Evolutionary conservation across 1,139 yeast genomes (phyloP).

Genomic region (Pichia inconspicua): DNA sequence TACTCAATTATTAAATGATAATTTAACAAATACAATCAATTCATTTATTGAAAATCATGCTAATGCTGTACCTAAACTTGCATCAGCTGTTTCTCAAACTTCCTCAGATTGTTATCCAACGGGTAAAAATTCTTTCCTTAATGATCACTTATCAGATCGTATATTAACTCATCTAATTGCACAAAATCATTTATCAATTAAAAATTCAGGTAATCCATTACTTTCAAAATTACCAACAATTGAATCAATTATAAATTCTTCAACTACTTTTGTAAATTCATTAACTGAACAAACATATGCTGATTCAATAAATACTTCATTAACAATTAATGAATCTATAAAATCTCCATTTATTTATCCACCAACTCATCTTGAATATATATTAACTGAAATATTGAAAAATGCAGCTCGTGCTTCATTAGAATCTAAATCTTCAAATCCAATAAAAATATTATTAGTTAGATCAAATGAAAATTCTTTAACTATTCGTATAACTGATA

Average conservation of each 20-base stretch:
- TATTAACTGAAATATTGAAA: conserved; percentile 78
- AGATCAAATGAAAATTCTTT: conserved; percentile 36
- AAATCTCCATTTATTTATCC: conserved; percentile 57
- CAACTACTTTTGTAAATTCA: conserved; percentile 72
- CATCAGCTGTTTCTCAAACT: neutral
- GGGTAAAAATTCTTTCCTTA: conserved; percentile 30
- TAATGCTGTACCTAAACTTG: conserved; percentile 58
- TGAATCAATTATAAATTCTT: conserved; percentile 40
- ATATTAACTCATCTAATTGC: conserved; percentile 80
- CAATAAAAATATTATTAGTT: conserved; percentile 57
- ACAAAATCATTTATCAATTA: conserved; percentile 40
- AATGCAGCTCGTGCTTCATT: conserved; percentile 83
- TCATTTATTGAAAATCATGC: conserved; percentile 48
- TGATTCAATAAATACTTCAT: conserved; percentile 50
- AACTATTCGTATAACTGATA: conserved; percentile 71
- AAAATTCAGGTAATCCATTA: neutral
- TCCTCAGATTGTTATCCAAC: neutral
- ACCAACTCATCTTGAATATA: conserved; percentile 80
- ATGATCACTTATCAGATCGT: conserved; percentile 73
- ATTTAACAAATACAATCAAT: conserved; percentile 26
- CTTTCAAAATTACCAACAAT: neutral
- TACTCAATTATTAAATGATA: conserved; percentile 36
- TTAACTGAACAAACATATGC: conserved; percentile 78
- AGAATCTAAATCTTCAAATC: conserved; percentile 45
- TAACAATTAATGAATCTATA: conserved; percentile 33